Evolutionary conservation across 352 stramenopile genomes (phyloP), one percentile per base, ranked within the genome.

Genomic region (Phytophthora sansomeana): DNA sequence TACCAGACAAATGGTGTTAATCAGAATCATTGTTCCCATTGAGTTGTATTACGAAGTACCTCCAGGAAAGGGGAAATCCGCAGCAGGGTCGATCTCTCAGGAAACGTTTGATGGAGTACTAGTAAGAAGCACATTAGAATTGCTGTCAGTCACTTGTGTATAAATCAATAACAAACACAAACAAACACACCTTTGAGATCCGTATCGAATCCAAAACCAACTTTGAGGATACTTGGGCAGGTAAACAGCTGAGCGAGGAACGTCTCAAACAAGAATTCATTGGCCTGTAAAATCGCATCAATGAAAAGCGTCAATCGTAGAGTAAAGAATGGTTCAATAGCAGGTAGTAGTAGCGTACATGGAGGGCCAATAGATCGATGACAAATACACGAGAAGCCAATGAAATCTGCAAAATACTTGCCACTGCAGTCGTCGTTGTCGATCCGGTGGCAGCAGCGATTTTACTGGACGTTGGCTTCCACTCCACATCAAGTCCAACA

Each of bases 81-180:
- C 1, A 55, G 61, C 26, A 90, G 87, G 0, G 38, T 60, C 5
- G 47, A 29, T 62, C 70, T 68, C 30, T 92, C 81, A 6, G 83
- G 81, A 55, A 92, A 92, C 0, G 81, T 92, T 68, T 90, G 83
- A 65, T 89, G 79, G 4, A 92, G 58, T 29, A 90, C 83, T 89
- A 51, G 13, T 24, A 36, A 11, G 17, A 17, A 11, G 8, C 43
- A 26, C 13, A 59, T 28, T 13, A 16, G 8, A 54, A 57, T 54
- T 36, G 5, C 13, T 3, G 35, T 54, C 11, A 51, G 26, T 21
- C 19, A 26, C 28, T 42, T 16, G 4, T 39, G 41, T 13, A 13
- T 24, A 4, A 28, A 35, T 4, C 13, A 14, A 0, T 7, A 35
- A 32, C 29, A 48, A 13, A 9, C 19, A 14, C 3, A 43, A 43